Base-by-base conservation (phyloP, 371 early-diverging fungal species). In the Mucor indicus region DNA sequence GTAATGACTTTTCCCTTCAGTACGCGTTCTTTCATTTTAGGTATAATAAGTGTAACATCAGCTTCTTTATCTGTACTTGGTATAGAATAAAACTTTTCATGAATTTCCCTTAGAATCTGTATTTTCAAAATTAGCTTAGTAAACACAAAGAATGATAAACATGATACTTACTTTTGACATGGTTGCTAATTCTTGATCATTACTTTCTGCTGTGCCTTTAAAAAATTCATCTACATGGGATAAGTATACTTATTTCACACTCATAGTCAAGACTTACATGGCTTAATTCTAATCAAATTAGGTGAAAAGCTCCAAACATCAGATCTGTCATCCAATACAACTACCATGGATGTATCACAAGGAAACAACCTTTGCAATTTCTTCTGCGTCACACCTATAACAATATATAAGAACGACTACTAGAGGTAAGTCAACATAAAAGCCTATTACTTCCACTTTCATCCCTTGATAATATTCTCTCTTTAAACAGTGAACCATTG, bases 261-360 rank as follows among this genome's bases (percentile, higher is more conserved):
- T 6, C 1, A 13, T 17, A 15, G 5, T 13, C 10, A 19, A 15
- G 10, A 62, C 80, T 67, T 84, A 92, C 95, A 98, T 31, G 94
- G 93, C 38, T 80, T 77, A 19, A 98, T 91, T 46, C 87, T 81
- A 44, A 97, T 85, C 21, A 98, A 57, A 66, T 95, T 95, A 3
- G 87, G 90, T 4, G 95, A 85, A 79, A 87, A 90, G 24, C 83
- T 77, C 99, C 99, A 99, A 0, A 99, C 93, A 64, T 99, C 99
- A 0, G 87, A 89, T 16, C 99, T 84, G 70, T 99, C 99, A 69
- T 99, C 99, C 27, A 99, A 70, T 17, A 96, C 92, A 1, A 98
- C 92, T 0, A 98, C 99, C 95, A 98, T 98, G 25, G 91, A 92
- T 24, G 88, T 87, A 60, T 98, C 95, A 55, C 89, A 89, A 2